Conservation (phyloP, 1,139 yeast species). For the Wickerhamomyces sp. region DNA sequence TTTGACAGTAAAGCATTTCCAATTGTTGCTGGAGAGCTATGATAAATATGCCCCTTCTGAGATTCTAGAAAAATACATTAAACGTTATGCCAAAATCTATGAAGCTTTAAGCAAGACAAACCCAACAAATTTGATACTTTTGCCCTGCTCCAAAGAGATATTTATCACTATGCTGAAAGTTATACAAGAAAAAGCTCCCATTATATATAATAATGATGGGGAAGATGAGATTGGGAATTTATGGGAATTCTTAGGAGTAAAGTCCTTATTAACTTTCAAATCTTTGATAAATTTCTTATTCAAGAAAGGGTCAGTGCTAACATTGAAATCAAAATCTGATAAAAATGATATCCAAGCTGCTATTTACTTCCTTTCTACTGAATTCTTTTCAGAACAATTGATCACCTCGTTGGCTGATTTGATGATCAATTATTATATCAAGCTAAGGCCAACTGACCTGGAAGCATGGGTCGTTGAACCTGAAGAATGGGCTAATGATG, state of each 20-base stretch:
- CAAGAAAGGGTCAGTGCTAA: conserved; percentile 59
- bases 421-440: conserved; percentile 67
- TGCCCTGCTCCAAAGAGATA: conserved; percentile 61
- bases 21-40: conserved; percentile 49
- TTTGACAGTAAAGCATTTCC: conserved; percentile 56
- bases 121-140: conserved; percentile 67
- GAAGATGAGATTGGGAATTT: conserved; percentile 52
- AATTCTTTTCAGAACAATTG: conserved; percentile 54
- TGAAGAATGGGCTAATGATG: conserved; percentile 89
- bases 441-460: conserved; percentile 67
- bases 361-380: conserved; percentile 43
- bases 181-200: conserved; percentile 58
- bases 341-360: conserved; percentile 57
- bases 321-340: conserved; percentile 60
- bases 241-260: conserved; percentile 75
- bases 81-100: conserved; percentile 74
- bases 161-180: conserved; percentile 54
- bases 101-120: conserved; percentile 50
- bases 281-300: conserved; percentile 56
- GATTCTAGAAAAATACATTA: conserved; percentile 63
- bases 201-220: conserved; percentile 45
- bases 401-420: conserved; percentile 59
- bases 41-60: conserved; percentile 50
- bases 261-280: conserved; percentile 64
- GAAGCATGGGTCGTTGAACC: conserved; percentile 84